Evolutionary conservation across 2,329 filamentous ascomycete genomes (phyloP).

Genomic region (Podosphaera xanthii): DNA sequence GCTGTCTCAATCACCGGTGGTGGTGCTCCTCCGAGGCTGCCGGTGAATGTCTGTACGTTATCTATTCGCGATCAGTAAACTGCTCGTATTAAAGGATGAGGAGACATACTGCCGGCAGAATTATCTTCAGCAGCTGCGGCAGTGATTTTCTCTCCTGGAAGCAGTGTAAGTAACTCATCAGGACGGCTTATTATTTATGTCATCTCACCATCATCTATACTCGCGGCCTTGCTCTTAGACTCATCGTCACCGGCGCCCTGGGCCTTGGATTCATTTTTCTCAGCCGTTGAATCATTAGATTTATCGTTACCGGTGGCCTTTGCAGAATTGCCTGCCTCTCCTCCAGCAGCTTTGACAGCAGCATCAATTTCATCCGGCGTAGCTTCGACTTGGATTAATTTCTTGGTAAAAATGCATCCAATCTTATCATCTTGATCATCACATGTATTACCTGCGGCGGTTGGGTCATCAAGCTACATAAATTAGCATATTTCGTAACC

Average conservation of each 20-base stretch:
- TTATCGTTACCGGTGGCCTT: slow-evolving; percentile 3
- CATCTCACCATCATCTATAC: too few species aligned
- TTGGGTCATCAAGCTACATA: slow-evolving; percentile 18
- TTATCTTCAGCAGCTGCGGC: slow-evolving; percentile 11
- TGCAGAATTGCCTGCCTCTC: background rate
- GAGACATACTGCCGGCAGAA: slow-evolving; percentile 12
- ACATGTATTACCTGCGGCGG: slow-evolving; percentile 27
- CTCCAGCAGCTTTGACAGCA: slow-evolving; percentile 19
- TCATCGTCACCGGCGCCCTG: too few species aligned
- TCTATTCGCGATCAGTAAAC: slow-evolving; percentile 5
- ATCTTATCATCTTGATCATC: slow-evolving; percentile 23
- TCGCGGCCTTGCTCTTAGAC: too few species aligned
- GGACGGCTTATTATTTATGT: too few species aligned
- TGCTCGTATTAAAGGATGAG: background rate
- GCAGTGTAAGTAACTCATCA: too few species aligned
- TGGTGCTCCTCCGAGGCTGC: slow-evolving; percentile 26
- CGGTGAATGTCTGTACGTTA: slow-evolving; percentile 21
- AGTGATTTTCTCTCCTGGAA: slow-evolving; percentile 1
- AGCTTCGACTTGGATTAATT: slow-evolving; percentile 29
- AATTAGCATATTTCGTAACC: slow-evolving; percentile 5
- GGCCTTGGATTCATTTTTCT: background rate
- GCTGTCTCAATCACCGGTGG: slow-evolving; percentile 27
- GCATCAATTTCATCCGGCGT: slow-evolving; percentile 27
- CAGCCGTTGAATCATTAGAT: background rate
- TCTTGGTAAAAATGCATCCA: slow-evolving; percentile 31